Evolutionary conservation across 2,329 filamentous ascomycete genomes (phyloP).

Genomic region (Trichophyton equinum): DNA sequence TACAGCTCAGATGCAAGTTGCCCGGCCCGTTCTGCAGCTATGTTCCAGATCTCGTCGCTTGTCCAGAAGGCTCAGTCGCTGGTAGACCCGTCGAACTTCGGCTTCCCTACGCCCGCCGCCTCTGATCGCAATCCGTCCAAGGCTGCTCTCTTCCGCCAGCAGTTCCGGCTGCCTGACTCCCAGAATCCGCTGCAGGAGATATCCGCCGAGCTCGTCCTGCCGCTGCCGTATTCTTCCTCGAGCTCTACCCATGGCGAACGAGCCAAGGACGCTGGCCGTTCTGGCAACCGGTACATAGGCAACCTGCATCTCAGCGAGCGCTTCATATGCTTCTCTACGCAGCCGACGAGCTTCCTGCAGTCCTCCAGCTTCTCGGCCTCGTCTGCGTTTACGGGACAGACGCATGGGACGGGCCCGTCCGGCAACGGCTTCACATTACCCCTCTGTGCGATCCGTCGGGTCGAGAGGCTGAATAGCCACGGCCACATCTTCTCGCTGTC

Average conservation of each 20-base stretch:
- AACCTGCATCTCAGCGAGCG: conserved; percentile 88
- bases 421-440: conserved; percentile 95
- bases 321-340: conserved; percentile 93
- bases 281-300: conserved; percentile 77
- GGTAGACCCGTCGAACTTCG: conserved; percentile 76
- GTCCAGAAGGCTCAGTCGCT: conserved; percentile 93
- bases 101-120: conserved; percentile 57
- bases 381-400: conserved; percentile 79
- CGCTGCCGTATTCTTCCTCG: conserved; percentile 47
- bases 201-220: conserved; percentile 84
- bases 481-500: conserved; percentile 85
- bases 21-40: conserved; percentile 17
- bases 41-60: conserved; percentile 62
- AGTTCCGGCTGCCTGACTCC: conserved; percentile 86
- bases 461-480: conserved; percentile 85
- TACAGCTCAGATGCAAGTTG: neutral
- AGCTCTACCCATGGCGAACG: conserved; percentile 48
- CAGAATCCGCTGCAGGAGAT: conserved; percentile 95
- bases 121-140: conserved; percentile 78
- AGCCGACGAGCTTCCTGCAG: conserved; percentile 72
- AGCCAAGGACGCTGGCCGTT: conserved; percentile 43
- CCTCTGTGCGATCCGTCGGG: conserved; percentile 76
- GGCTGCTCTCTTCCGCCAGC: conserved; percentile 81
- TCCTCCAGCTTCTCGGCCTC: conserved; percentile 68
- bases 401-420: conserved; percentile 79